Base-by-base conservation (phyloP, 2,329 filamentous ascomycete genomes). In the Mycosphaerella sp. region DNA sequence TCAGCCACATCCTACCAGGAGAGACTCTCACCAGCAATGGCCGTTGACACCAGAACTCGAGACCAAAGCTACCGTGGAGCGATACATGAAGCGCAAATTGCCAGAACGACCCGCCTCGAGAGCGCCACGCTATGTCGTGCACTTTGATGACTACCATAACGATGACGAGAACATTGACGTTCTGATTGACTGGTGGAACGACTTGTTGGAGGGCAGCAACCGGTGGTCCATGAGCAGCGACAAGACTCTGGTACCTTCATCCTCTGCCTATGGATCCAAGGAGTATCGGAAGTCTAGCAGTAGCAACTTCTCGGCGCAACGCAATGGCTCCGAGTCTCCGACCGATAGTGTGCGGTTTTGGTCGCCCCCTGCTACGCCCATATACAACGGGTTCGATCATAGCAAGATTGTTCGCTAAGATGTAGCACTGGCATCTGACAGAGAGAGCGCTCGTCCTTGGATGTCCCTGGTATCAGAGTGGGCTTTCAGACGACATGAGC, bases 11-110 rank as follows among this genome's bases (percentile, higher is more conserved):
- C 42, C 48, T 6, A 7, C 31, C 17, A 45, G 48, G 41, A 40
- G 48, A 7, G 41, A 51, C 21, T 51, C 48, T 29, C 48, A 51
- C 40, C 48, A 51, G 42, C 32, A 51, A 31, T 45, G 48, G 48
- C 42, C 48, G 26, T 26, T 45, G 14, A 45, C 48, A 5, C 41
- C 42, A 6, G 48, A 51, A 11, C 26, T 39, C 10, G 48, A 51
- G 6, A 51, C 38, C 17, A 51, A 51, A 38, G 48, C 48, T 4
- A 51, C 42, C 26, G 36, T 45, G 41, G 48, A 51, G 34, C 32
- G 34, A 11, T 51, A 51, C 11, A 39, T 42, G 42, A 45, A 39
- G 42, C 48, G 32, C 32, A 45, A 42, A 26, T 32, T 51, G 12
- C 48, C 48, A 10, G 17, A 32, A 8, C 41, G 12, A 21, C 48